These are phyloP conservation scores for Glycyrrhiza uralensis DNA, from an alignment of 306 rosid species.

Conservation along the genomic window DNA sequence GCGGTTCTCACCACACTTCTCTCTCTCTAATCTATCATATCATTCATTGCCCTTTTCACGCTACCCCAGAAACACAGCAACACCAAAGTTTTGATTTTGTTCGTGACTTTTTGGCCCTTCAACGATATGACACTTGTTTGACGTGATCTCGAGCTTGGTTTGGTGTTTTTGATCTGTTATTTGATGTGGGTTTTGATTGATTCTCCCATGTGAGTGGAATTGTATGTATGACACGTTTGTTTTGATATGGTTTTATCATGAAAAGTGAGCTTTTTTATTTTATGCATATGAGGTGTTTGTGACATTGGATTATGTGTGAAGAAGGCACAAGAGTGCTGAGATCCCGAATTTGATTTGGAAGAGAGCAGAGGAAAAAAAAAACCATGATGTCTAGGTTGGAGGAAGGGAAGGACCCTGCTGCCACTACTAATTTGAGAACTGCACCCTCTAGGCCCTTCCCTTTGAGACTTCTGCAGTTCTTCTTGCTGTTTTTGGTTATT, in stretches of 20 bases:
- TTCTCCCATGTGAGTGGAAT: constrained; percentile 21
- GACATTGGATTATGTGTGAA: constrained; percentile 32
- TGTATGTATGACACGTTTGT: not conserved
- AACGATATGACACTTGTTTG: not conserved
- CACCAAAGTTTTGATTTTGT: constrained; percentile 19
- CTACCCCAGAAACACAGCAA: constrained; percentile 1
- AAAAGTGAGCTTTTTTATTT: constrained; percentile 23
- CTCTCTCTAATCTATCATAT: not conserved
- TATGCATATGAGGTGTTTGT: constrained; percentile 5
- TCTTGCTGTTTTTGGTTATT: constrained; percentile 59
- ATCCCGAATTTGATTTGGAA: constrained; percentile 33
- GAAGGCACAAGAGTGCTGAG: constrained; percentile 18
- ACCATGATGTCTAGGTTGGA: constrained; percentile 67
- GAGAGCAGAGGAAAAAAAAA: constrained; percentile 13
- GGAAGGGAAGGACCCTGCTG: constrained; percentile 75
- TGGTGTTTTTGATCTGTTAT: too few relatives aligned
- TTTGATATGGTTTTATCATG: constrained; percentile 28
- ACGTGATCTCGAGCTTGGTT: too few relatives aligned
- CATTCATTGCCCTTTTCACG: not conserved
- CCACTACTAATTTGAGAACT: constrained; percentile 35
- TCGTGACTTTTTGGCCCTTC: not conserved
- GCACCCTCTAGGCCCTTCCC: constrained; percentile 65
- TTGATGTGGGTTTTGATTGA: constrained; percentile 30
- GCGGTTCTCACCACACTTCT: constrained; percentile 20
- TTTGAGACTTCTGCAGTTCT: constrained; percentile 64